A percentile compares a stretch with the other conserved stretches of the same genome.
Evolutionary conservation across 2,329 filamentous ascomycete species (phyloP).

Genomic region (Graphilbum ipis-grandicollis): DNA sequence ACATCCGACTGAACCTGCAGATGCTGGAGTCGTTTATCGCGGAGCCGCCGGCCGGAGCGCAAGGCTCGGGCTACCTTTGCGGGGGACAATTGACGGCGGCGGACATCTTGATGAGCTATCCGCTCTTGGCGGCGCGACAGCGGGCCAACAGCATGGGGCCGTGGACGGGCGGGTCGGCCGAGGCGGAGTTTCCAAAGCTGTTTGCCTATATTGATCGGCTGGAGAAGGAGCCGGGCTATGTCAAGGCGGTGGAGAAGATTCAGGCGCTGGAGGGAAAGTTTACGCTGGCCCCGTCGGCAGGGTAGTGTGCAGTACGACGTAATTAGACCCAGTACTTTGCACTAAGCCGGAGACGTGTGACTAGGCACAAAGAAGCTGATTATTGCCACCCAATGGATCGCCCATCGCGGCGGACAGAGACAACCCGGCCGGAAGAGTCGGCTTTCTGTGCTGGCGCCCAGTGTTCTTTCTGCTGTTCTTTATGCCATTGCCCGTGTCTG

Average conservation of each 20-base stretch:
- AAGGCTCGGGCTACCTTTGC: constrained; percentile 27
- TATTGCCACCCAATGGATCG: too few species aligned
- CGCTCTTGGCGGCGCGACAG: constrained; percentile 25
- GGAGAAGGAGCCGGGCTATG: constrained; percentile 28
- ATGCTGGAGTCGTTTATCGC: constrained; percentile 32
- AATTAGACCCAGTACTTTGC: too few species aligned
- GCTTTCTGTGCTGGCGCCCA: too few species aligned
- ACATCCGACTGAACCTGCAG: constrained; percentile 26
- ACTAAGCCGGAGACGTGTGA: too few species aligned
- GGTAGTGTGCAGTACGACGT: too few species aligned
- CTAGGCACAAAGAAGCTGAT: too few species aligned
- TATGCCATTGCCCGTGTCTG: too few species aligned
- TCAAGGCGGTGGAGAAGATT: constrained; percentile 29
- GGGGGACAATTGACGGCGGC: constrained; percentile 30
- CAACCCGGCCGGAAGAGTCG: too few species aligned
- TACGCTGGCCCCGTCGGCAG: background rate
- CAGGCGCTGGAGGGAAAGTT: constrained; percentile 27
- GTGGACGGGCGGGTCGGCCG: constrained; percentile 16
- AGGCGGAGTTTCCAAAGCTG: constrained; percentile 22
- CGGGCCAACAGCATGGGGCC: constrained; percentile 22
- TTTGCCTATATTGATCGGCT: constrained; percentile 28
- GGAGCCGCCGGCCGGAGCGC: constrained; percentile 20
- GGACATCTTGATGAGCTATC: constrained; percentile 31
- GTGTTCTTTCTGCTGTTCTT: too few species aligned
- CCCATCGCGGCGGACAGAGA: too few species aligned